Evolutionary conservation across 2,329 filamentous ascomycete genomes (phyloP).

Genomic region (Cladophialophora chaetospira): DNA sequence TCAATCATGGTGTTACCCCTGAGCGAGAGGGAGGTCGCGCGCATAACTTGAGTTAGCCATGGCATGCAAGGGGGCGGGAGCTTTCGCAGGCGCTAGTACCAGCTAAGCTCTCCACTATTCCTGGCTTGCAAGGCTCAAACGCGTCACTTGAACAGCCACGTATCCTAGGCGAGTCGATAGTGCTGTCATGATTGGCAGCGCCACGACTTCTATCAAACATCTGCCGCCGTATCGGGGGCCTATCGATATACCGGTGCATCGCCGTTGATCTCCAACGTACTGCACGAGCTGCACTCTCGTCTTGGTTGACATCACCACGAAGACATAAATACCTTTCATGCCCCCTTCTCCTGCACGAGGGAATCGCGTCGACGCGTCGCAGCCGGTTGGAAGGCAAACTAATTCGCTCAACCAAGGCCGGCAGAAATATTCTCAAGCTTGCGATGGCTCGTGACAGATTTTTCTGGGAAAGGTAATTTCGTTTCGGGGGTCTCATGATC

Average conservation of each 20-base stretch:
- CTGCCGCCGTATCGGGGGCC: not conserved
- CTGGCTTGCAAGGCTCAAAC: constrained; percentile 8
- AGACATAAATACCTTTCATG: not conserved
- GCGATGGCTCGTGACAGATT: not conserved
- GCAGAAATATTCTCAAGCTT: not conserved
- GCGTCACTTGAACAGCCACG: constrained; percentile 1
- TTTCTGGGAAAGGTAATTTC: not conserved
- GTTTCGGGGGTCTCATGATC: not conserved
- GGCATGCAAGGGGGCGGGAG: constrained; percentile 5
- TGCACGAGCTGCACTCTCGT: not conserved
- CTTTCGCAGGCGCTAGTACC: constrained; percentile 7
- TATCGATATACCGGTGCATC: not conserved
- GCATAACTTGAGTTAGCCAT: constrained; percentile 1
- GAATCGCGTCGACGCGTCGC: not conserved
- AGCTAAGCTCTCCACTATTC: constrained; percentile 3
- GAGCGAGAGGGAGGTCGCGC: constrained; percentile 2
- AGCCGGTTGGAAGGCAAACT: too few species aligned
- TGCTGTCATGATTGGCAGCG: too few species aligned
- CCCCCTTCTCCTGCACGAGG: not conserved
- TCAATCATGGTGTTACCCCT: constrained; percentile 12
- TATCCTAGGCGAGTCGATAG: not conserved
- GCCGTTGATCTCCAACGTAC: not conserved
- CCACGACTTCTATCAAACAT: not conserved
- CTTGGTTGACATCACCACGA: not conserved
- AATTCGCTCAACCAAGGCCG: too few species aligned